Percentiles rank a stretch among this genome's conserved stretches.
These are phyloP conservation scores for Naganishia sp. DNA, from an alignment of 1,284 basidiomycete genomes.

Conservation along the genomic window DNA sequence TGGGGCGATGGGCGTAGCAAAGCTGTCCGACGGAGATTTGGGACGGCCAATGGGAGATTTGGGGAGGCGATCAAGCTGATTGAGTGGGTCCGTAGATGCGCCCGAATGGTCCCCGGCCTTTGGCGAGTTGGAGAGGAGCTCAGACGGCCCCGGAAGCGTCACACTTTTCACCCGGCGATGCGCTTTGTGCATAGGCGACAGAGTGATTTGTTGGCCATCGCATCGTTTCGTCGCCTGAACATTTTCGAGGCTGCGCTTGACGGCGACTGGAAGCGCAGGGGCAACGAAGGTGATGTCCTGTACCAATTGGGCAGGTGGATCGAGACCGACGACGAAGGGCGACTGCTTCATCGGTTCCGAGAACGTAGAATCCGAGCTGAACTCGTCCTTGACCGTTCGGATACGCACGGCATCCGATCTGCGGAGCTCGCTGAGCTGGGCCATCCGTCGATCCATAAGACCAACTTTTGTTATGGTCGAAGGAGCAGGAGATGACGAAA, in stretches of 20 bases:
- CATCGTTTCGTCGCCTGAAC: slow-evolving; percentile 18
- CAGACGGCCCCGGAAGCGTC: slow-evolving; percentile 30
- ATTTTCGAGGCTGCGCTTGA: slow-evolving; percentile 18
- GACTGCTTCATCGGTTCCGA: slow-evolving; percentile 15
- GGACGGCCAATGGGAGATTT: slow-evolving; percentile 30
- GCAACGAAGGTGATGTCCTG: slow-evolving; percentile 27
- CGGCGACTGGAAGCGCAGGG: slow-evolving; percentile 24
- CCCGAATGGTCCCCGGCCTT: slow-evolving; percentile 14
- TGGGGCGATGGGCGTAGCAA: slow-evolving; percentile 28
- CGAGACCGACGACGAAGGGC: slow-evolving; percentile 11
- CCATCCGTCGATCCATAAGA: slow-evolving; percentile 28
- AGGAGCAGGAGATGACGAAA: slow-evolving; percentile 52
- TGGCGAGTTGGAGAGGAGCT: slow-evolving; percentile 29
- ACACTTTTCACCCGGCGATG: slow-evolving; percentile 22
- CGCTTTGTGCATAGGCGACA: slow-evolving; percentile 33
- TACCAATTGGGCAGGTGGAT: slow-evolving; percentile 22
- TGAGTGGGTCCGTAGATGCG: slow-evolving; percentile 11
- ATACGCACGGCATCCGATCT: slow-evolving; percentile 16
- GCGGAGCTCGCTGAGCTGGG: slow-evolving; percentile 27
- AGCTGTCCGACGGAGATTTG: slow-evolving; percentile 23
- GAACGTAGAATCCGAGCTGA: slow-evolving; percentile 28
- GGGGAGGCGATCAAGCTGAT: slow-evolving; percentile 28
- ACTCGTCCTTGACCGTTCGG: slow-evolving; percentile 25
- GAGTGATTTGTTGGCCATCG: slow-evolving; percentile 13
- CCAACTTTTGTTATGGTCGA: slow-evolving; percentile 39